Evolutionary conservation across 805 yeast species (phyloP).

Genomic region (Pichia thaimueangensis): DNA sequence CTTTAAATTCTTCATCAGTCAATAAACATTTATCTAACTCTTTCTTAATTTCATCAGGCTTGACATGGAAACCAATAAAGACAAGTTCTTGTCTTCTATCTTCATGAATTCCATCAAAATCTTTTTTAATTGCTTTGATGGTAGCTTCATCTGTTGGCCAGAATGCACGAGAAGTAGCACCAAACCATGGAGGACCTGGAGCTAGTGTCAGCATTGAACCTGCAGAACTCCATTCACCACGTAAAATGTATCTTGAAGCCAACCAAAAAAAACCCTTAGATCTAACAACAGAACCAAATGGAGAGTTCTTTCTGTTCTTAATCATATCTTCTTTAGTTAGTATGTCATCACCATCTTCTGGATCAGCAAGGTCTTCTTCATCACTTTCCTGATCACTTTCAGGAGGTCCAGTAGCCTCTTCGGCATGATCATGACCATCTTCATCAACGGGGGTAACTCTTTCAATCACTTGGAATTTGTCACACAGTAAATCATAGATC

Average conservation of each 20-base stretch:
- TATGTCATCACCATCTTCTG: conserved; percentile 41
- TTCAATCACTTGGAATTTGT: conserved; percentile 30
- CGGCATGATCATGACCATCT: not conserved
- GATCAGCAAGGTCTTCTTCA: conserved; percentile 47
- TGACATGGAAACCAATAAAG: conserved; percentile 35
- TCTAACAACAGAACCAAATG: conserved; percentile 6
- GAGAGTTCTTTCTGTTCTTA: conserved; percentile 20
- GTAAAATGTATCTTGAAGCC: conserved; percentile 10
- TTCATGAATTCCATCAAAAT: conserved; percentile 35
- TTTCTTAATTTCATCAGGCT: conserved; percentile 25
- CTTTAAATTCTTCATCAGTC: conserved; percentile 32
- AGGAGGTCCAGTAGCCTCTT: not conserved
- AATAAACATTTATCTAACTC: conserved; percentile 34
- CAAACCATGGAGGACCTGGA: conserved; percentile 3
- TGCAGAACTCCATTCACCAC: conserved; percentile 13
- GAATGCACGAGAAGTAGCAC: not conserved
- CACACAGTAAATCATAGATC: conserved; percentile 30
- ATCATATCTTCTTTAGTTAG: conserved; percentile 43
- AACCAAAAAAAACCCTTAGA: conserved; percentile 8
- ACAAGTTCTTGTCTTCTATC: conserved; percentile 42
- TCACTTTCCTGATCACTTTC: conserved; percentile 42
- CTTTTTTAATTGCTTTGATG: conserved; percentile 25
- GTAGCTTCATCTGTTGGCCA: conserved; percentile 1
- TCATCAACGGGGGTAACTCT: conserved; percentile 11
- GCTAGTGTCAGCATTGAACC: conserved; percentile 9